Evolutionary conservation across 2,329 filamentous ascomycete genomes (phyloP), one percentile per base, ranked within the genome.

Genomic region (Aciculosporium take): DNA sequence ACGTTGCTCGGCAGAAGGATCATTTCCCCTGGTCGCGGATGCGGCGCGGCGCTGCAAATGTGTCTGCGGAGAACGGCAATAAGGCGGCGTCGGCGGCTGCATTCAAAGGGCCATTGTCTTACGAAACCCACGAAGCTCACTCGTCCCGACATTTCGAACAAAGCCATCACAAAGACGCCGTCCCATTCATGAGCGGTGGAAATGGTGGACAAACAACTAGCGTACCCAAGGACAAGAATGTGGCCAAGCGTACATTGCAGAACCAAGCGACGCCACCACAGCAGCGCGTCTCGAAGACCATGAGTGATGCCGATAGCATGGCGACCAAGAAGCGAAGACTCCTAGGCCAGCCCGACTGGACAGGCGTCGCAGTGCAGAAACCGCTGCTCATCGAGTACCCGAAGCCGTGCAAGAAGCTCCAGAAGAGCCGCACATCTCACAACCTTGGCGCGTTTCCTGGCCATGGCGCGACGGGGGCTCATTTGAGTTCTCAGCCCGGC

Each of bases 1-100:
- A 64, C 30, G 43, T 48, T 15, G 51, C 54, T 17, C 58, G 56
- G 13, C 63, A 66, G 46, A 60, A 56, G 34, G 47, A 59, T 40
- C 57, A 60, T 40, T 66, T 66, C 46, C 61, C 62, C 15, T 61
- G 56, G 41, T 54, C 53, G 4, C 59, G 58, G 9, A 47, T 48
- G 39, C 48, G 23, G 13, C 37, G 42, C n/a, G 38, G 21, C 13
- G 21, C 39, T 23, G 39, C 39, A 4, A 39, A 35, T 23, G 31
- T 7, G 13, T 23, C 13, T 9, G 7, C 21, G 17, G 32, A 23
- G 23, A 31, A 36, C 20, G 18, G 24, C 27, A 37, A 37, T 24
- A 25, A 28, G 13, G 5, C 24, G 9, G 18, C 13, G 23, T 10
- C 39, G 13, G 5, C 24, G 9, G 18, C 13, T 29, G 15, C 39